phyloP scores from a whole-genome alignment of 2,329 filamentous ascomycete species.

The Stagonosporopsis tanaceti region DNA sequence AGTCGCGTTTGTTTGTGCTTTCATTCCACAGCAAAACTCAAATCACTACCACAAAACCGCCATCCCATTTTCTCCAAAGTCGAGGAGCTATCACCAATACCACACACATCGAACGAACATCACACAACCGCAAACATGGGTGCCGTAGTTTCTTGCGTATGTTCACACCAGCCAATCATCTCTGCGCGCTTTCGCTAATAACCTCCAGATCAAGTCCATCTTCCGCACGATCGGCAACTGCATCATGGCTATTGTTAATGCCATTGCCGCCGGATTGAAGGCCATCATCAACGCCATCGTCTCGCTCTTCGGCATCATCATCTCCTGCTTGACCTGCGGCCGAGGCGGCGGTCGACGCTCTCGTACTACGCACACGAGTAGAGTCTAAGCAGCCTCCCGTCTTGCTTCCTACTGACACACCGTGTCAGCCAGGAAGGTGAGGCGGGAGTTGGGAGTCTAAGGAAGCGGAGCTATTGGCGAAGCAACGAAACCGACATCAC shows the following conservation, averaged over 20 bases:
- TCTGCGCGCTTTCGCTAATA: slow-evolving; percentile 29
- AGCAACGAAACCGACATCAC: slow-evolving; percentile 3
- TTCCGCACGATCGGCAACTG: slow-evolving; percentile 57
- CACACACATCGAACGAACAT: slow-evolving; percentile 3
- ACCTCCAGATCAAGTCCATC: slow-evolving; percentile 50
- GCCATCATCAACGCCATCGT: slow-evolving; percentile 60
- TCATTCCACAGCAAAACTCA: slow-evolving; percentile 15
- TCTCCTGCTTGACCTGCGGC: slow-evolving; percentile 60
- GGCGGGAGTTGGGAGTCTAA: slow-evolving; percentile 27
- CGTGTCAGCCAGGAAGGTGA: slow-evolving; percentile 25
- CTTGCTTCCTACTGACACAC: slow-evolving; percentile 16
- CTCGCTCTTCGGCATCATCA: slow-evolving; percentile 58
- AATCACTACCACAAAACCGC: slow-evolving; percentile 9
- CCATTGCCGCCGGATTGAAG: slow-evolving; percentile 55
- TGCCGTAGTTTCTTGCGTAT: slow-evolving; percentile 83
- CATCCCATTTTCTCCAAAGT: background rate
- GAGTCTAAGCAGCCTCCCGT: slow-evolving; percentile 45
- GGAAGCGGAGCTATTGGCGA: slow-evolving; percentile 4
- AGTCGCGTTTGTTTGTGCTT: slow-evolving; percentile 16
- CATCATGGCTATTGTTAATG: slow-evolving; percentile 58
- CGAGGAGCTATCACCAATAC: background rate
- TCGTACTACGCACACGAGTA: slow-evolving; percentile 47
- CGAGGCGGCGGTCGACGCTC: slow-evolving; percentile 50
- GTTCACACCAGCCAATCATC: slow-evolving; percentile 46
- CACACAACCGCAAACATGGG: slow-evolving; percentile 68